A percentile compares a stretch with the other conserved stretches of the same genome.
Conservation (phyloP, 1,139 yeast species). For the Diutina scorzettiae region DNA sequence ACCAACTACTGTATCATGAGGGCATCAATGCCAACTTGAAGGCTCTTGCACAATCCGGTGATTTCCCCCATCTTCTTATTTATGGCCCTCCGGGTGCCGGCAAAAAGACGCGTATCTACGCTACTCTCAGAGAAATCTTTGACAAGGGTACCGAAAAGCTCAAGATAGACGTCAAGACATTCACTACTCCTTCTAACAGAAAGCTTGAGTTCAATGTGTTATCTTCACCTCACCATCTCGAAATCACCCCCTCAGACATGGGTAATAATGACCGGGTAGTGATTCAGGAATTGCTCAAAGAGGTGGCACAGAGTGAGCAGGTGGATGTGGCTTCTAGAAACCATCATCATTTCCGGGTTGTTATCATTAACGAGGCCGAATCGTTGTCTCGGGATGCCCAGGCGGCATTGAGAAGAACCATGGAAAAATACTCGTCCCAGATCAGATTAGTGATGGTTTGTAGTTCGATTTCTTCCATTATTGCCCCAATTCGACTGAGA, state of each 20-base stretch:
- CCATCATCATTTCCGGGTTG: slow-evolving; percentile 73
- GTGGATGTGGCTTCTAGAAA: slow-evolving; percentile 58
- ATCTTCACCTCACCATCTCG: slow-evolving; percentile 81
- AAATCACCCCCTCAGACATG: slow-evolving; percentile 94
- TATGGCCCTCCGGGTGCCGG: slow-evolving; percentile 98
- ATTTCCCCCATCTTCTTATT: slow-evolving; percentile 83
- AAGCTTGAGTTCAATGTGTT: slow-evolving; percentile 87
- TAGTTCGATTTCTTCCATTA: slow-evolving; percentile 82
- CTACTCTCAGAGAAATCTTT: slow-evolving; percentile 67
- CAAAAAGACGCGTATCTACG: slow-evolving; percentile 84
- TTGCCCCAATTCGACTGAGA: slow-evolving; percentile 90
- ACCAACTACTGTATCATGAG: slow-evolving; percentile 53
- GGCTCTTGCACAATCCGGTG: slow-evolving; percentile 64
- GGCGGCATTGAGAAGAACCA: slow-evolving; percentile 92
- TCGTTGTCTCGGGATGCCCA: slow-evolving; percentile 90
- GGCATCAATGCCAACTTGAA: slow-evolving; percentile 51
- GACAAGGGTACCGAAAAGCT: slow-evolving; percentile 73
- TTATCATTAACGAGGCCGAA: slow-evolving; percentile 90
- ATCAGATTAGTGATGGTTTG: slow-evolving; percentile 77
- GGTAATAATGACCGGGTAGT: slow-evolving; percentile 93
- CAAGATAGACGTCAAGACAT: slow-evolving; percentile 82
- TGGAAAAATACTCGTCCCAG: slow-evolving; percentile 91
- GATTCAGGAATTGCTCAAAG: slow-evolving; percentile 86
- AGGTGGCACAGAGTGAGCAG: slow-evolving; percentile 90
- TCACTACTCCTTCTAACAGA: slow-evolving; percentile 56